These are phyloP conservation scores for Mortierella sp. DNA, from an alignment of 371 early-diverging fungal genomes.

Conservation along the genomic window DNA sequence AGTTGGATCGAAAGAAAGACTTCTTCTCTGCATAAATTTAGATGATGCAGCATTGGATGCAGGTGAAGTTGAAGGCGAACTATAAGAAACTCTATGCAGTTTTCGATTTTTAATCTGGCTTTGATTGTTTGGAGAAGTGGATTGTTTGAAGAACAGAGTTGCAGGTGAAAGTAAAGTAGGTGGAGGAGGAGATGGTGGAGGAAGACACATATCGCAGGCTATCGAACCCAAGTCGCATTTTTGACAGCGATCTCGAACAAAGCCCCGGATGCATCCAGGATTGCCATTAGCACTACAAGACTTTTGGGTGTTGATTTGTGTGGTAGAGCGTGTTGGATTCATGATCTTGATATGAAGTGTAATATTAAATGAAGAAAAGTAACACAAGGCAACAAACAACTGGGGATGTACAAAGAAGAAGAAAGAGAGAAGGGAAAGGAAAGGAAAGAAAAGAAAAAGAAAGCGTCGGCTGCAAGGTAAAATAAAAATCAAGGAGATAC, in stretches of 20 bases:
- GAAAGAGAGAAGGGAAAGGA: neutral
- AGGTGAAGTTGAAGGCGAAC: neutral
- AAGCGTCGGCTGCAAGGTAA: neutral
- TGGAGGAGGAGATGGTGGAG: conserved; percentile 2
- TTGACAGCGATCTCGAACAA: conserved; percentile 42
- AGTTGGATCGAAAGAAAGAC: conserved; percentile 26
- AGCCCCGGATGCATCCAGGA: conserved; percentile 37
- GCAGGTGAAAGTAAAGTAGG: neutral
- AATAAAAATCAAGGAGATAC: neutral
- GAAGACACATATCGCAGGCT: conserved; percentile 38
- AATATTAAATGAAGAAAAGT: neutral
- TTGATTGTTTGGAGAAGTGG: neutral
- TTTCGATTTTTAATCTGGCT: neutral
- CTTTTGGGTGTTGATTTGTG: conserved; percentile 2
- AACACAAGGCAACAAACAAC: no score
- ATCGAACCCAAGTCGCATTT: conserved; percentile 42
- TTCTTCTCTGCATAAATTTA: conserved; percentile 10
- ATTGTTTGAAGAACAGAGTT: neutral
- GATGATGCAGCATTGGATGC: neutral
- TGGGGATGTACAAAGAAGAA: neutral
- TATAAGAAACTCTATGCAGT: conserved; percentile 11
- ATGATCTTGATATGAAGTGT: neutral
- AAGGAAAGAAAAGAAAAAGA: conserved; percentile 4
- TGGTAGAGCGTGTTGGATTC: neutral
- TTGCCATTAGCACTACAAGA: conserved; percentile 25